phyloP scores from a whole-genome alignment of 192 early-diverging fungal species.

The Polychytrium aggregatum region DNA sequence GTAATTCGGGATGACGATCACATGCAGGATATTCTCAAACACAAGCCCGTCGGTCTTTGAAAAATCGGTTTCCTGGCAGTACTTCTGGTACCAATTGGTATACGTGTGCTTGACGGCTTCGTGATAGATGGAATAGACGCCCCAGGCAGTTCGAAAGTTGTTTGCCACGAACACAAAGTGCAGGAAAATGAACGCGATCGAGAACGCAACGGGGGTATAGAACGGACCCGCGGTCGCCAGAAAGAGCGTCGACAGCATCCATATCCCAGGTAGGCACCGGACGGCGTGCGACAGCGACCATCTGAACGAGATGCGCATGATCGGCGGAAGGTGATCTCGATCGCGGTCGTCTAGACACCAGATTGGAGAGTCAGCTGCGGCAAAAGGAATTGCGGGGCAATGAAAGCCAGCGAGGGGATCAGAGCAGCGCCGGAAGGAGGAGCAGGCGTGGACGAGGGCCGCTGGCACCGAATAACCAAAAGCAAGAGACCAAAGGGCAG shows the following conservation, averaged over 20 bases:
- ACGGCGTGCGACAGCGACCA: too few relatives aligned
- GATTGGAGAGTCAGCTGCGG: too few relatives aligned
- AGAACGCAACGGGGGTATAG: conserved; percentile 14
- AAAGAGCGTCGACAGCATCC: conserved; percentile 9
- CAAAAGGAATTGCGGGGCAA: too few relatives aligned
- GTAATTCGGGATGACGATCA: conserved; percentile 59
- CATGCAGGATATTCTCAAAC: conserved; percentile 31
- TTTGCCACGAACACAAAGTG: conserved; percentile 14
- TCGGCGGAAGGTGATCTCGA: conserved; percentile 4
- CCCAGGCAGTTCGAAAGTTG: conserved; percentile 15
- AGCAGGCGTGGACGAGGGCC: too few relatives aligned
- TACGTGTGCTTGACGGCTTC: conserved; percentile 6
- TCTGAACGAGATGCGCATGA: conserved; percentile 3
- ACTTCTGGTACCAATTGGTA: conserved; percentile 21
- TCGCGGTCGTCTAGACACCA: too few relatives aligned
- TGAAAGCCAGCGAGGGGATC: too few relatives aligned
- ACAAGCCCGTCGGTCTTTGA: conserved; percentile 13
- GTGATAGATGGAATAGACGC: conserved; percentile 3
- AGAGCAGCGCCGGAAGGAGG: too few relatives aligned
- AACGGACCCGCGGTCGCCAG: conserved; percentile 16
- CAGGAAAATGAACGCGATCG: conserved; percentile 12
- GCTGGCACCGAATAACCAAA: too few relatives aligned
- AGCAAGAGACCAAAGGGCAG: too few relatives aligned
- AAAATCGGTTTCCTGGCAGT: conserved; percentile 9
- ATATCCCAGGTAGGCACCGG: conserved; percentile 23